Conservation (phyloP, 768 basidiomycete genomes). For the Austroboletus festivus region DNA sequence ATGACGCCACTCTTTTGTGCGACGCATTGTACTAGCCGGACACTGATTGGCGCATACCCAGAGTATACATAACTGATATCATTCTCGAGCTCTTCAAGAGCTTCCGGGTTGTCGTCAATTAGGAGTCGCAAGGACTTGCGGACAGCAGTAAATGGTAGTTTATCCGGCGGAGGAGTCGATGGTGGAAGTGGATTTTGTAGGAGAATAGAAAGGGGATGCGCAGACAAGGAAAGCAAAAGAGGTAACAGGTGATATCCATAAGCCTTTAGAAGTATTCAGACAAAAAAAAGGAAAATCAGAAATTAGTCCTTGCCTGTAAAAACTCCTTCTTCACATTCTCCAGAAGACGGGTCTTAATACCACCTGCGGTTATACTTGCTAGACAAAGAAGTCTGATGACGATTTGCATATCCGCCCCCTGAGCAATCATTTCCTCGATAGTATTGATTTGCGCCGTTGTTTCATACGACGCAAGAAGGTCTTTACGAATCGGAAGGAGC, state of each 20-base stretch:
- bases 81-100: conserved; percentile 79
- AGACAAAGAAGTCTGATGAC: conserved; percentile 83
- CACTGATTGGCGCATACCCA: conserved; percentile 91
- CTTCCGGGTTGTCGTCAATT: conserved; percentile 81
- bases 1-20: conserved; percentile 89
- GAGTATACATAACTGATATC: conserved; percentile 97
- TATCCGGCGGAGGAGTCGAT: conserved; percentile 44
- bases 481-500: conserved; percentile 37
- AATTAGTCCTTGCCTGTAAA: conserved; percentile 57
- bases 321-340: conserved; percentile 91
- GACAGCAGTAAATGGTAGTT: conserved; percentile 68
- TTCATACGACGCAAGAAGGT: conserved; percentile 93
- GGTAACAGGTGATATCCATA: conserved; percentile 78
- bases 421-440: conserved; percentile 88
- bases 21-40: conserved; percentile 89
- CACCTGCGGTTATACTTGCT: conserved; percentile 78
- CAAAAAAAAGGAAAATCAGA: not conserved
- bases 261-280: conserved; percentile 40
- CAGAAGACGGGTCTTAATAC: conserved; percentile 81
- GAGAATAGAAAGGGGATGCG: conserved; percentile 65
- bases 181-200: conserved; percentile 66
- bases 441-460: conserved; percentile 72
- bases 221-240: conserved; percentile 59
- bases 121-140: conserved; percentile 88
- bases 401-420: conserved; percentile 77